Evolutionary conservation across 257 asterid genomes (phyloP).

Genomic region (Asclepias syriaca): DNA sequence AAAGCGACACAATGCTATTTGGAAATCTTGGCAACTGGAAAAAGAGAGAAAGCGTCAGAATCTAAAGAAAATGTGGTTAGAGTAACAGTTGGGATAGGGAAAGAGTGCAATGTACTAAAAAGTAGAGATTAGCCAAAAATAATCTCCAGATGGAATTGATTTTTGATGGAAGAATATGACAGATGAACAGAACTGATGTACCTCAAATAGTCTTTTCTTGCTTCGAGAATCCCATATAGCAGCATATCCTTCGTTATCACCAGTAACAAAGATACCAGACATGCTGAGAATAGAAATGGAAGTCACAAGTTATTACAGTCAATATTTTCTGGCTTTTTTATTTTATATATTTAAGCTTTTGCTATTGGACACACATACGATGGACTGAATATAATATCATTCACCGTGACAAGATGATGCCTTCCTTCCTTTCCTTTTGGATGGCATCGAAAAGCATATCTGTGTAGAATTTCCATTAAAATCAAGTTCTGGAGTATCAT

Average conservation of each 20-base stretch:
- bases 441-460: conserved; percentile 83
- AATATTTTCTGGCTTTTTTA: not conserved
- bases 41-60: conserved; percentile 16
- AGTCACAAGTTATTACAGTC: conserved; percentile 1
- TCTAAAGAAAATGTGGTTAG: conserved; percentile 11
- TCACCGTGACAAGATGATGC: conserved; percentile 54
- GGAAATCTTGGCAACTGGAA: conserved; percentile 58
- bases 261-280: conserved; percentile 55
- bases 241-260: conserved; percentile 74
- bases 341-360: not conserved
- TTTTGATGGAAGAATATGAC: not conserved
- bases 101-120: conserved; percentile 1
- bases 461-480: conserved; percentile 24
- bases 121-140: not conserved
- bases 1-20: conserved; percentile 59
- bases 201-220: conserved; percentile 67
- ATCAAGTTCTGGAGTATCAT: not conserved
- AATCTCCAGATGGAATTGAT: not conserved
- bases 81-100: not conserved
- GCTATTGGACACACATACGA: conserved; percentile 43
- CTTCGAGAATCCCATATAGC: conserved; percentile 65
- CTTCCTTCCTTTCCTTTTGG: conserved; percentile 57
- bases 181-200: conserved; percentile 13
- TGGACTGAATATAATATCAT: conserved; percentile 73
- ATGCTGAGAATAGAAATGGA: conserved; percentile 36